A percentile compares a stretch with the other conserved stretches of the same genome.
Evolutionary conservation across 163 green algal genomes (phyloP).

Genomic region (Scenedesmus sp.): DNA sequence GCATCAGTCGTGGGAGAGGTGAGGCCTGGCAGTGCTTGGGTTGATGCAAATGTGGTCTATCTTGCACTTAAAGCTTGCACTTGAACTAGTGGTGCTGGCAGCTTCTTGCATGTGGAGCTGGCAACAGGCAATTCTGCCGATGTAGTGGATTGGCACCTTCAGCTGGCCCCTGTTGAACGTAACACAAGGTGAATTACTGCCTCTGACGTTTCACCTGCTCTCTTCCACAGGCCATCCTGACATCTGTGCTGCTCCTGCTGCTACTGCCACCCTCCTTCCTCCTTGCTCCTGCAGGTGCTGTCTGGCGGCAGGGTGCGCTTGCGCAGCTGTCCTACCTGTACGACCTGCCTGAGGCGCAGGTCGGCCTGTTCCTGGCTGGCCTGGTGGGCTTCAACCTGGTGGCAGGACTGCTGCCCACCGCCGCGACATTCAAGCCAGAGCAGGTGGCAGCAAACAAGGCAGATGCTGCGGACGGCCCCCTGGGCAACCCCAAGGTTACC

Average conservation of each 20-base stretch:
- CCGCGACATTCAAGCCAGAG: conserved; percentile 69
- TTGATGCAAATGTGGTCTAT: not conserved
- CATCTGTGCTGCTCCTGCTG: not conserved
- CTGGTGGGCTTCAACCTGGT: conserved; percentile 84
- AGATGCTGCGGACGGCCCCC: conserved; percentile 50
- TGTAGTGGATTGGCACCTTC: too few species aligned
- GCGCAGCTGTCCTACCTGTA: conserved; percentile 81
- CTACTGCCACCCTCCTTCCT: not conserved
- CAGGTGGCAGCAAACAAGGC: conserved; percentile 64
- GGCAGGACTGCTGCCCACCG: conserved; percentile 68
- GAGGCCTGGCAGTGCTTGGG: not conserved
- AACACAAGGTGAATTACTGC: too few species aligned
- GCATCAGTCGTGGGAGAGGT: conserved; percentile 74
- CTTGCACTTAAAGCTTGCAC: too few species aligned
- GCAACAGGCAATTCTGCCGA: not conserved
- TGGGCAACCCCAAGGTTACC: conserved; percentile 71
- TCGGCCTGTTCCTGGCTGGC: conserved; percentile 72
- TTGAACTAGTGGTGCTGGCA: too few species aligned
- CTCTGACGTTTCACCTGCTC: too few species aligned
- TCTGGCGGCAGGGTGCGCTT: conserved; percentile 78
- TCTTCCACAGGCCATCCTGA: not conserved
- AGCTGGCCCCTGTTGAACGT: too few species aligned
- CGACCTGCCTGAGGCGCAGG: conserved; percentile 64
- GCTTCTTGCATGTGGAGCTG: too few species aligned
- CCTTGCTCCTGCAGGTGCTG: conserved; percentile 54